Conservation (phyloP, 352 stramenopile genomes). For the Detonula confervacea region DNA sequence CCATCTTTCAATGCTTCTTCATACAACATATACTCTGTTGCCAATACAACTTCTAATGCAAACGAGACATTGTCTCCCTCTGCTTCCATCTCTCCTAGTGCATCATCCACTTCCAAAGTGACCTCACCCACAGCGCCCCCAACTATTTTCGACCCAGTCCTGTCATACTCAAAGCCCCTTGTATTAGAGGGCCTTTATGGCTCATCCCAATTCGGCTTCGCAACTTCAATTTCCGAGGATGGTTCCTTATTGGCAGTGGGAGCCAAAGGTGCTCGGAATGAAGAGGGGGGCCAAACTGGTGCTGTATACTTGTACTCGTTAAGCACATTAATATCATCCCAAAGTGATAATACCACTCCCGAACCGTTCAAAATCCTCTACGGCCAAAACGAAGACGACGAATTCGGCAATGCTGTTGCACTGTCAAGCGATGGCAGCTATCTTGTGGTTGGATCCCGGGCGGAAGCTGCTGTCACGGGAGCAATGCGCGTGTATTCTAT, state of each 20-base stretch:
- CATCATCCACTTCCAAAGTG: not conserved
- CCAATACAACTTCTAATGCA: not conserved
- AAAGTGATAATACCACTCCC: not conserved
- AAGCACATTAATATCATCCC: not conserved
- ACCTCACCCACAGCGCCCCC: not conserved
- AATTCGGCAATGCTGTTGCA: conserved; percentile 39
- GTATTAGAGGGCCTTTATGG: conserved; percentile 19
- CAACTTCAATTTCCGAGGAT: conserved; percentile 55
- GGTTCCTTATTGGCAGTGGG: conserved; percentile 50
- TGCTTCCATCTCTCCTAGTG: not conserved
- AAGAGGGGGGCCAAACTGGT: conserved; percentile 4
- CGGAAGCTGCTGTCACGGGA: conserved; percentile 21
- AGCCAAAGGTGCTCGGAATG: conserved; percentile 36
- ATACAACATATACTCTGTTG: not conserved
- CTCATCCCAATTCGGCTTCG: conserved; percentile 51
- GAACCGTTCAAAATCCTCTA: conserved; percentile 26
- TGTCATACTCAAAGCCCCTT: not conserved
- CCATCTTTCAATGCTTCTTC: no score
- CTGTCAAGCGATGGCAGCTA: conserved; percentile 30
- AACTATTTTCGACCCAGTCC: not conserved
- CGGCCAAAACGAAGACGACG: conserved; percentile 2
- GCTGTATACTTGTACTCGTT: conserved; percentile 42
- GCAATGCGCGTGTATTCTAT: conserved; percentile 29
- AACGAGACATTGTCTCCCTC: not conserved
- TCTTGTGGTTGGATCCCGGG: conserved; percentile 38